phyloP scores from a whole-genome alignment of 495 filamentous ascomycete genomes.

The Penicillium coprophilum region DNA sequence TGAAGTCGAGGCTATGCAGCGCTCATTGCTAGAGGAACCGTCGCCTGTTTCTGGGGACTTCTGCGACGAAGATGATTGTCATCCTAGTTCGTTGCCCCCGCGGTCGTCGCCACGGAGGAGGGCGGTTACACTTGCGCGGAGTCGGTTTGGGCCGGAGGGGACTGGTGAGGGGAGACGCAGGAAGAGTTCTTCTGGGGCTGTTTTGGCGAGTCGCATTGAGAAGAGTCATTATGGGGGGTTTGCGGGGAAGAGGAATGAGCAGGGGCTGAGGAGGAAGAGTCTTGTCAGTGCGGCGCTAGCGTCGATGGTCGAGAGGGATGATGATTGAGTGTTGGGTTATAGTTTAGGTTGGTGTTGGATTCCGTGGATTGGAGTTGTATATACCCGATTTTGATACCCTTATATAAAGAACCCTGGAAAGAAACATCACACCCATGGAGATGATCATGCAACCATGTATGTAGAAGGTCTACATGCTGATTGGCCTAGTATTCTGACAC shows the following conservation, averaged over 20 bases:
- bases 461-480: no score
- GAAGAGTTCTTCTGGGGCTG: constrained; percentile 31
- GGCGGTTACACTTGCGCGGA: constrained; percentile 28
- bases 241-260: constrained; percentile 40
- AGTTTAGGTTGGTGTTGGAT: not conserved
- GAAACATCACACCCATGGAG: not conserved
- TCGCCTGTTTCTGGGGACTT: not conserved
- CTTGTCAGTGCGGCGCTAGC: constrained; percentile 48
- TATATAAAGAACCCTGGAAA: not conserved
- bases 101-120: constrained; percentile 34
- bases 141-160: constrained; percentile 29
- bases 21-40: constrained; percentile 29
- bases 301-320: constrained; percentile 34
- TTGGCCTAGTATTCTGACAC: not conserved
- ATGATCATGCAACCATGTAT: no score
- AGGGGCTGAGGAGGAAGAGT: constrained; percentile 45
- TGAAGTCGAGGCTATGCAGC: constrained; percentile 40
- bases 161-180: constrained; percentile 19
- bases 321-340: constrained; percentile 6
- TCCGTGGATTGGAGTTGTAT: not conserved
- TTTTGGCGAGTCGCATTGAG: constrained; percentile 39
- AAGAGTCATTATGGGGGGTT: constrained; percentile 41
- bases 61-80: constrained; percentile 38
- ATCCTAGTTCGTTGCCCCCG: constrained; percentile 46
- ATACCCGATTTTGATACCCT: not conserved